These are phyloP conservation scores for Scenedesmus sp. DNA, from an alignment of 163 green algal species.

Conservation along the genomic window DNA sequence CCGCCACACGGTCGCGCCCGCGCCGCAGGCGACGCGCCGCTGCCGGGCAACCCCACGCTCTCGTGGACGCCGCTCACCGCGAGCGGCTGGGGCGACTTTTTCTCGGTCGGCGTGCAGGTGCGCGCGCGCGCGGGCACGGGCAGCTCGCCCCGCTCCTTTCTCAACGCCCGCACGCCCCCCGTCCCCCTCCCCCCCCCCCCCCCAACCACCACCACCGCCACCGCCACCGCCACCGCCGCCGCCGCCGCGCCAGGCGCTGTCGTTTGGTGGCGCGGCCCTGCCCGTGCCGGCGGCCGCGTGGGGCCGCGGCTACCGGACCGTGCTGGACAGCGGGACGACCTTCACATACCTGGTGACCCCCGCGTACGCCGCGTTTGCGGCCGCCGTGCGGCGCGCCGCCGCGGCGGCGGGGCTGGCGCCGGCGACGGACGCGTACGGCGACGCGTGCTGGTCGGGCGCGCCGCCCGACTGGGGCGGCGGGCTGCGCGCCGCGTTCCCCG, in stretches of 20 bases:
- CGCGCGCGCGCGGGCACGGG: no score
- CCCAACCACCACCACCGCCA: no score
- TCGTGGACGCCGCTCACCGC: conserved; percentile 65
- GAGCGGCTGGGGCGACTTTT: conserved; percentile 27
- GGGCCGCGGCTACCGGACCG: conserved; percentile 70
- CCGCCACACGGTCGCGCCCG: no score
- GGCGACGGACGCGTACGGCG: conserved; percentile 67
- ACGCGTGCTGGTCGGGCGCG: conserved; percentile 86
- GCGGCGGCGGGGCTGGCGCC: neutral
- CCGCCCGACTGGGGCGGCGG: conserved; percentile 51
- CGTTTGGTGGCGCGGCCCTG: no score
- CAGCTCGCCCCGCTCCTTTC: no score
- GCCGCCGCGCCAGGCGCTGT: no score
- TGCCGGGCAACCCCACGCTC: conserved; percentile 43
- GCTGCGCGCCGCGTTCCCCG: conserved; percentile 68
- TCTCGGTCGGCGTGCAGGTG: neutral
- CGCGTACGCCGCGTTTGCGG: conserved; percentile 74
- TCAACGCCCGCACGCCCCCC: no score
- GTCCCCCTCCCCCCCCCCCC: no score
- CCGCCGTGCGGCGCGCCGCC: conserved; percentile 45
- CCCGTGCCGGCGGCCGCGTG: no score
- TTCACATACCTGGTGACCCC: conserved; percentile 90
- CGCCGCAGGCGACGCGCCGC: conserved; percentile 5
- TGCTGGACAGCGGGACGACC: conserved; percentile 96
- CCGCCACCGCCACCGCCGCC: no score